Evolutionary conservation across 768 basidiomycete species (phyloP).

Genomic region (Leccinum fibrillosum): DNA sequence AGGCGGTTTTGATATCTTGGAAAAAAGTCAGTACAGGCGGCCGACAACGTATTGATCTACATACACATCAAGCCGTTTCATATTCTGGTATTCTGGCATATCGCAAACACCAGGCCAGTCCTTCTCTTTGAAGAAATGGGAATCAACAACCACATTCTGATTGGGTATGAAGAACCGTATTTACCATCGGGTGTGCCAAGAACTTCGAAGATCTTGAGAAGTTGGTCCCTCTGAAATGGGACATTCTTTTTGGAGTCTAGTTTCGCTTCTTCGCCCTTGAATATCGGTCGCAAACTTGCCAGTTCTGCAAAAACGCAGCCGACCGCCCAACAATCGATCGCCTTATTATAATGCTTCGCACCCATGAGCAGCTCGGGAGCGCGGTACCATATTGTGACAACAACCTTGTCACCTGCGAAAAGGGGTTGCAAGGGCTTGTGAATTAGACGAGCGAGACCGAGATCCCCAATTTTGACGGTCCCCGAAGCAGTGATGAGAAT

Average conservation of each 20-base stretch:
- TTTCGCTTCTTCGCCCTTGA: constrained; percentile 99
- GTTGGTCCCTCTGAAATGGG: constrained; percentile 94
- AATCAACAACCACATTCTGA: background rate
- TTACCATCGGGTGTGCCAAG: constrained; percentile 84
- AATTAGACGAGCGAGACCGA: constrained; percentile 89
- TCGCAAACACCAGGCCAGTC: constrained; percentile 85
- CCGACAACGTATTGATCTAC: constrained; percentile 23
- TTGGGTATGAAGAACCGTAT: background rate
- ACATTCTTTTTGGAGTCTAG: constrained; percentile 95
- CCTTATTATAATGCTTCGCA: constrained; percentile 96
- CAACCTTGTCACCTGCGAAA: constrained; percentile 94
- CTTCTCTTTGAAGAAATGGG: constrained; percentile 48
- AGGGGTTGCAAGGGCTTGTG: constrained; percentile 90
- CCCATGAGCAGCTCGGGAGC: constrained; percentile 95
- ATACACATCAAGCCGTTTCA: constrained; percentile 75
- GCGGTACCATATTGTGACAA: constrained; percentile 99
- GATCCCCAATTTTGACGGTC: constrained; percentile 96
- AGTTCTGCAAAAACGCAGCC: constrained; percentile 98
- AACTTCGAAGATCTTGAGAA: constrained; percentile 94
- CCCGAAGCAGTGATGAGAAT: constrained; percentile 90
- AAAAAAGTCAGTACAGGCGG: constrained; percentile 14
- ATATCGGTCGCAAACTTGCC: constrained; percentile 90
- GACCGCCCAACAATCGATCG: constrained; percentile 96
- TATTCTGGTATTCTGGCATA: constrained; percentile 86
- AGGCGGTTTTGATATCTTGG: constrained; percentile 59